Evolutionary conservation across 2,329 filamentous ascomycete genomes (phyloP), one percentile per base, ranked within the genome.

Genomic region (Alternaria brassicae): DNA sequence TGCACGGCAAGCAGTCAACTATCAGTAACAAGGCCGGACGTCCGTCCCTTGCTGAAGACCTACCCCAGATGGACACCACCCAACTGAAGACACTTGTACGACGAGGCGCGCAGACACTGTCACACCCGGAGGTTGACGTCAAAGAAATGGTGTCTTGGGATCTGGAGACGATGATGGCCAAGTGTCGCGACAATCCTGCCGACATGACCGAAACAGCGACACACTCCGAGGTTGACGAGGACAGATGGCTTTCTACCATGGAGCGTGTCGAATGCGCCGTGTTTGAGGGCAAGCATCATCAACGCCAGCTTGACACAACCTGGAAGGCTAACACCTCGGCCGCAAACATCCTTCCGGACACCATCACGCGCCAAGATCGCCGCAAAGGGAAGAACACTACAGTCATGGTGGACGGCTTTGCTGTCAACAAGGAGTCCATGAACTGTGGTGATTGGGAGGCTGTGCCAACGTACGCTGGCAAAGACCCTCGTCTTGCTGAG

Each of bases 101-200:
- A 17, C 81, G 83, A 28, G 84, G 85, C 39, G 81, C 84, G 8
- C 83, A 84, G 53, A 84, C 83, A 6, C 74, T 86, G 10, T 80
- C 83, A 8, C 77, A 81, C 61, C 80, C 83, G 0, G 80, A 85
- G 56, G 81, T 86, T 30, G 81, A 87, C 57, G 79, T 84, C 4
- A 81, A 80, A 5, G 83, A 87, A 53, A 86, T 88, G 82, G 70
- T 86, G 0, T 79, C 76, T n/a, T 88, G 85, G 85, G 81, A 86
- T 56, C 83, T 84, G 70, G 76, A 82, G 1, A 85, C 82, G 0
- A 84, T 83, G 58, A 73, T 86, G 28, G 77, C 81, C 19, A 84
- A 84, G 56, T 86, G 84, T 67, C 83, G 82, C 50, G 84, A 86
- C 62, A 80, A 82, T 52, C 78, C 82, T 6, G 72, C 79, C 2